Conservation (phyloP, 208 protist species). For the Phytomonas sp. region DNA sequence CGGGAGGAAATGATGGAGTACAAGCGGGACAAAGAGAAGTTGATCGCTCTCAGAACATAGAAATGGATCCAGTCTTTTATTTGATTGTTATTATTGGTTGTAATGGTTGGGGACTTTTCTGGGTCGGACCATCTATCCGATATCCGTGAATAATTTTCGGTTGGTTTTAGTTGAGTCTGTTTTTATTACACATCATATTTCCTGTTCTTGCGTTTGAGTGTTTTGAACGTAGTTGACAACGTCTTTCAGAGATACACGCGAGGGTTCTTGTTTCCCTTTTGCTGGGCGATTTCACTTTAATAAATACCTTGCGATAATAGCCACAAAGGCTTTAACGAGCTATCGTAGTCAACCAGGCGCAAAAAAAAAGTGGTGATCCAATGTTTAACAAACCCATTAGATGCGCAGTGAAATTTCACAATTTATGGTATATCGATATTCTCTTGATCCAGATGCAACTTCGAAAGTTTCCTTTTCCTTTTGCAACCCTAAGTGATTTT, state of each 20-base stretch:
- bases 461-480: neutral
- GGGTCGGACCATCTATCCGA: neutral
- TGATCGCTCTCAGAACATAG: constrained; percentile 13
- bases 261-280: neutral
- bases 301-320: neutral
- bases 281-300: neutral
- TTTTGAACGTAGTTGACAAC: neutral
- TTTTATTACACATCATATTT: neutral
- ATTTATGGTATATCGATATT: too few relatives aligned
- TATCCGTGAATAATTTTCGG: neutral
- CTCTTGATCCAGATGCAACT: too few relatives aligned
- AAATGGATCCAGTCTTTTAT: neutral
- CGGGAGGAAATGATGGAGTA: constrained; percentile 82
- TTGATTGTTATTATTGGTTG: neutral
- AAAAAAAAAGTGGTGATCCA: neutral
- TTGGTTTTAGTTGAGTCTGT: neutral
- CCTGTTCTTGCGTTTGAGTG: neutral
- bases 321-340: neutral
- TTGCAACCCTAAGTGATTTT: neutral
- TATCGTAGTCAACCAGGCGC: neutral
- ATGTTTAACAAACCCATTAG: neutral
- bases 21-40: constrained; percentile 37
- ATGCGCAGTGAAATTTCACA: neutral
- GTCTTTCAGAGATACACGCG: neutral
- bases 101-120: neutral